Percentiles rank a stretch among this genome's conserved stretches.
These are phyloP conservation scores for Mycosarcoma mackinlayi DNA, from an alignment of 1,284 basidiomycete species.

Conservation along the genomic window DNA sequence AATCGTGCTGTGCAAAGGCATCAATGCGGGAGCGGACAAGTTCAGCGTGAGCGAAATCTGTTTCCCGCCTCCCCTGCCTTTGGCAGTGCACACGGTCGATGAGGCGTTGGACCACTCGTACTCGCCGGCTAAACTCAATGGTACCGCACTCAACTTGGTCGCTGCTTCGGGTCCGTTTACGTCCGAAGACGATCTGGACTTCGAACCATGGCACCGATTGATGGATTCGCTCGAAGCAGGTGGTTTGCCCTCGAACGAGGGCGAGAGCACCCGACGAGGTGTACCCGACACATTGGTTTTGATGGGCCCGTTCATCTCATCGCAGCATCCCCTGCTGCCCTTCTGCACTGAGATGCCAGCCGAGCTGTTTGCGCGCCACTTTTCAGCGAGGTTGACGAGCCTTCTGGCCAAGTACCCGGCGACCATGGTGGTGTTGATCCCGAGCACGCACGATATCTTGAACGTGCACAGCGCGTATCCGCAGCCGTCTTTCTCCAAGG, in stretches of 20 bases:
- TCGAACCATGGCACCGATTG: slow-evolving; percentile 55
- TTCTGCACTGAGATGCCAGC: slow-evolving; percentile 76
- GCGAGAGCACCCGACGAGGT: slow-evolving; percentile 73
- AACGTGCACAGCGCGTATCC: slow-evolving; percentile 86
- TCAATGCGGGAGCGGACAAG: slow-evolving; percentile 87
- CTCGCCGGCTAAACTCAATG: slow-evolving; percentile 24
- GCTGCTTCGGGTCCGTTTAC: slow-evolving; percentile 58
- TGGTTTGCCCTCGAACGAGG: slow-evolving; percentile 70
- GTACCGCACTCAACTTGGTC: slow-evolving; percentile 41
- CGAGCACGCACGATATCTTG: slow-evolving; percentile 83
- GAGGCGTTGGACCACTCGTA: slow-evolving; percentile 51
- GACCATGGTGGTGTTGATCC: slow-evolving; percentile 80
- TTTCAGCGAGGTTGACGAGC: slow-evolving; percentile 74
- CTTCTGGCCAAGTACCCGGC: slow-evolving; percentile 77
- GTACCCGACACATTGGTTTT: slow-evolving; percentile 83
- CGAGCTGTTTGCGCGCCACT: slow-evolving; percentile 78
- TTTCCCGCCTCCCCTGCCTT: slow-evolving; percentile 68
- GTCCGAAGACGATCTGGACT: slow-evolving; percentile 50
- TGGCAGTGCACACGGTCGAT: slow-evolving; percentile 45
- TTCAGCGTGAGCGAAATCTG: slow-evolving; percentile 87
- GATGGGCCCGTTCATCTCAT: slow-evolving; percentile 88
- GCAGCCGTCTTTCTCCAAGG: slow-evolving; percentile 77
- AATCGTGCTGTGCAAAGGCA: slow-evolving; percentile 86
- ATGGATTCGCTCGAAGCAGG: slow-evolving; percentile 56
- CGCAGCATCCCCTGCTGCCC: slow-evolving; percentile 80